Percentiles rank a stretch among this genome's conserved stretches.
Evolutionary conservation across 2,329 filamentous ascomycete species (phyloP).

Genomic region (Fusarium sp.): DNA sequence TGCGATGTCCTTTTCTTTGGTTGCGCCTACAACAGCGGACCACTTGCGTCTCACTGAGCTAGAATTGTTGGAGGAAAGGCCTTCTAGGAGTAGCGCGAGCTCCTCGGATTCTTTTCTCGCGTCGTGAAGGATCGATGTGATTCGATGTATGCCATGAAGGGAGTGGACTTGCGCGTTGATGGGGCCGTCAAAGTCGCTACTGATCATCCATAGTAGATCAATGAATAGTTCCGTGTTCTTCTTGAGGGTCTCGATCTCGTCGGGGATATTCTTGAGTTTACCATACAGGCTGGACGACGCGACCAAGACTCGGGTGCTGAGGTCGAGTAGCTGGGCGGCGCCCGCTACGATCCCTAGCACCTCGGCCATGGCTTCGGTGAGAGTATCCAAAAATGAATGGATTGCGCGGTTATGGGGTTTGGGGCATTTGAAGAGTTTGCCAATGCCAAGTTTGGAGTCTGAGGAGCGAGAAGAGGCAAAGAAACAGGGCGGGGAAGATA

Average conservation of each 20-base stretch:
- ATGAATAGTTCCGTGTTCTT: not conserved
- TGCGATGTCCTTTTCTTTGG: not conserved
- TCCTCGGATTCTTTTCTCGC: not conserved
- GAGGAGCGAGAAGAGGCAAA: not conserved
- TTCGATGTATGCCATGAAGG: not conserved
- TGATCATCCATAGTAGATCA: not conserved
- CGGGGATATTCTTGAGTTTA: not conserved
- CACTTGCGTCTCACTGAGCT: not conserved
- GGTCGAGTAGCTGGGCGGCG: not conserved
- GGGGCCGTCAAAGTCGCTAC: not conserved
- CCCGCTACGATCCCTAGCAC: slow-evolving; percentile 6
- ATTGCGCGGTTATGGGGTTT: not conserved
- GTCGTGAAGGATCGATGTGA: not conserved
- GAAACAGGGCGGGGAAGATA: not conserved
- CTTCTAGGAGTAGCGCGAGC: not conserved
- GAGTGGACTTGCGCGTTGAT: not conserved
- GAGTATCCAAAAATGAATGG: not conserved
- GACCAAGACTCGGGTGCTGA: not conserved
- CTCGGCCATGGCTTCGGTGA: not conserved
- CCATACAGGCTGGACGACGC: not conserved
- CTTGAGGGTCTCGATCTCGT: slow-evolving; percentile 1
- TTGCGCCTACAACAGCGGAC: not conserved
- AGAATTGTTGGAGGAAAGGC: not conserved
- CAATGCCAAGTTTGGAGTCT: not conserved
- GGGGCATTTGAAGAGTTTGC: not conserved